Conservation (phyloP, 2,329 filamentous ascomycete genomes). For the Paraphaeosphaeria minitans region DNA sequence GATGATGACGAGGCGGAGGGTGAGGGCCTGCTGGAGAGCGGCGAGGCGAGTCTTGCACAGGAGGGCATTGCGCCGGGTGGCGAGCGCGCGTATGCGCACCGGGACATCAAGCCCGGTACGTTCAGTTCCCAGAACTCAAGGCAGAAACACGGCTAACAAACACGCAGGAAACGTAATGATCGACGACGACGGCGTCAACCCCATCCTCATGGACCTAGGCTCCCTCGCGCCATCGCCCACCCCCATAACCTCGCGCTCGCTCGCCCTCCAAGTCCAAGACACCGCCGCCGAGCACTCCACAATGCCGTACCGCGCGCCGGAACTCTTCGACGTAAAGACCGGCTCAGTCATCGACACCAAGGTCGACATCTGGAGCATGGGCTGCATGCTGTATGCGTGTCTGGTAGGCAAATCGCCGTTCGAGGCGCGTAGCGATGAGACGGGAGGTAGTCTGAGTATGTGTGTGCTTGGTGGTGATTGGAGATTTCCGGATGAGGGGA, state of each 20-base stretch:
- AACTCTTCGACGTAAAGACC: conserved; percentile 97
- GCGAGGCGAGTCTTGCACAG: conserved; percentile 70
- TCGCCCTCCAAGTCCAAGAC: conserved; percentile 92
- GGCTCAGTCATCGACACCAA: conserved; percentile 92
- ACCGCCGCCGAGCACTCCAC: conserved; percentile 94
- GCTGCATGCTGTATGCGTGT: conserved; percentile 97
- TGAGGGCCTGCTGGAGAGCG: conserved; percentile 76
- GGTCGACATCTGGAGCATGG: conserved; percentile 96
- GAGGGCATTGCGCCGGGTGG: conserved; percentile 71
- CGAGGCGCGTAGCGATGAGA: conserved; percentile 94
- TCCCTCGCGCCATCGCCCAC: conserved; percentile 87
- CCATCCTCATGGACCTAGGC: conserved; percentile 97
- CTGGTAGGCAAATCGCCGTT: conserved; percentile 96
- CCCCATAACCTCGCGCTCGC: conserved; percentile 84
- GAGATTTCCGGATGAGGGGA: conserved; percentile 89
- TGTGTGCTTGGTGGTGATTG: conserved; percentile 94
- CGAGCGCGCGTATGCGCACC: conserved; percentile 83
- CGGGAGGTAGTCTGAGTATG: conserved; percentile 88
- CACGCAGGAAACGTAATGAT: conserved; percentile 91
- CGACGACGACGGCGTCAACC: conserved; percentile 81
- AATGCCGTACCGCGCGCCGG: conserved; percentile 97
- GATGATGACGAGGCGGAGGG: conserved; percentile 77
- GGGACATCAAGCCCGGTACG: conserved; percentile 95
- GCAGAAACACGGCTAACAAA: conserved; percentile 16
- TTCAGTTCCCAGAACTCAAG: background rate